Evolutionary conservation across 148 eudicot species (phyloP).

Genomic region (Pharnaceum exiguum): DNA sequence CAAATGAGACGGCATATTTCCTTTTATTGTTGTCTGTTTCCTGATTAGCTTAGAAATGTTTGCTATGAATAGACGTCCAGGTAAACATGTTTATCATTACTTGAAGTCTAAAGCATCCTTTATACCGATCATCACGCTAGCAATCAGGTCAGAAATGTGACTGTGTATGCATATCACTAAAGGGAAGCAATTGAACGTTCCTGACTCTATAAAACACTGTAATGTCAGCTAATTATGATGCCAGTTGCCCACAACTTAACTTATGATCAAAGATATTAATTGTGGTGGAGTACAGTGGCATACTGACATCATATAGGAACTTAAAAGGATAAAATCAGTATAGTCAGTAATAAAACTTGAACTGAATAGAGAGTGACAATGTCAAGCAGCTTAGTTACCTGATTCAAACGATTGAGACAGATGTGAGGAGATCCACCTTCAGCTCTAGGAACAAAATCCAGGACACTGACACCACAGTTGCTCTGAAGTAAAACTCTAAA

Average conservation of each 20-base stretch:
- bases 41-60: not conserved
- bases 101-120: too few species aligned
- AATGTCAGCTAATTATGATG: too few species aligned
- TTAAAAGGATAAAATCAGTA: too few species aligned
- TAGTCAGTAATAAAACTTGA: too few species aligned
- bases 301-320: not conserved
- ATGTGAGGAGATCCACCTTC: conserved; percentile 60
- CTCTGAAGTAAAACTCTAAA: conserved; percentile 93
- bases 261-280: too few species aligned
- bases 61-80: not conserved
- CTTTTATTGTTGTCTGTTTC: not conserved
- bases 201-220: too few species aligned
- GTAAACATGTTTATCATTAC: too few species aligned
- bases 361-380: not conserved
- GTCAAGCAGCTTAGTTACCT: conserved; percentile 41
- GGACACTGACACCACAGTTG: conserved; percentile 94
- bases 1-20: not conserved
- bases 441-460: conserved; percentile 72
- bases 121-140: too few species aligned
- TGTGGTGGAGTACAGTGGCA: not conserved
- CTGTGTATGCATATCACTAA: too few species aligned
- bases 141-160: too few species aligned
- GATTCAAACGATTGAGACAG: conserved; percentile 90
- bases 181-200: too few species aligned
- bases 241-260: too few species aligned